These are phyloP conservation scores for Chlorociboria aeruginascens DNA, from an alignment of 495 filamentous ascomycete species.

Conservation along the genomic window DNA sequence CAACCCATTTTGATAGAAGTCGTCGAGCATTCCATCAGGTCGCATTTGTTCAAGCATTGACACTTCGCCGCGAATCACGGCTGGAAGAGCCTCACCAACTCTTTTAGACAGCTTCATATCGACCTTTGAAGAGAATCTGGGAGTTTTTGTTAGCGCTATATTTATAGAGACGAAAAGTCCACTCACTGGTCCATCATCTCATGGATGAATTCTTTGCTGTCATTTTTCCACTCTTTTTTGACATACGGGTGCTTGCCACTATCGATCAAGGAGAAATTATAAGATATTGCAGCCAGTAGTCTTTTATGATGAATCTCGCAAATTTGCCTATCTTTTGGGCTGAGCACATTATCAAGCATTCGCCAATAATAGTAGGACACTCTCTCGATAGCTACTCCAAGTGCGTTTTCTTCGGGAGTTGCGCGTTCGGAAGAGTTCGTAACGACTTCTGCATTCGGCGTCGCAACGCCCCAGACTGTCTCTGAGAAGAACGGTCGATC, in stretches of 20 bases:
- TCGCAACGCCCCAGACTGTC: neutral
- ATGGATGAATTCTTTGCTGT: neutral
- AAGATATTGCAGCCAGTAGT: neutral
- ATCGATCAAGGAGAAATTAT: neutral
- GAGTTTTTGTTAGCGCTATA: neutral
- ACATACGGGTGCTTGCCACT: neutral
- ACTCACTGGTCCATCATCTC: too few relatives aligned
- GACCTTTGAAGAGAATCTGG: neutral
- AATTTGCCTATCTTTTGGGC: neutral
- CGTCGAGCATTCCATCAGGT: conserved; percentile 25
- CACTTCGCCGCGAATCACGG: conserved; percentile 27
- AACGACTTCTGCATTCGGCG: neutral
- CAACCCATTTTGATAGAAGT: conserved; percentile 25
- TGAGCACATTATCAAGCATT: neutral
- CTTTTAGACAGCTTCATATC: conserved; percentile 9
- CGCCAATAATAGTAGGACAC: neutral
- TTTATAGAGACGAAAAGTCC: neutral
- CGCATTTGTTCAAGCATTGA: conserved; percentile 31
- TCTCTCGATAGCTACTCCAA: neutral
- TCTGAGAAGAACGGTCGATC: neutral
- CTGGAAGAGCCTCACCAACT: conserved; percentile 27
- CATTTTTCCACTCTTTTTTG: conserved; percentile 2
- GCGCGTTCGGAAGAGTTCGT: too few relatives aligned
- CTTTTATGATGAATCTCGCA: neutral
- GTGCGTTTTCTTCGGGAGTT: neutral